Base-by-base conservation (phyloP, 768 basidiomycete species). In the Galerina sulciceps region DNA sequence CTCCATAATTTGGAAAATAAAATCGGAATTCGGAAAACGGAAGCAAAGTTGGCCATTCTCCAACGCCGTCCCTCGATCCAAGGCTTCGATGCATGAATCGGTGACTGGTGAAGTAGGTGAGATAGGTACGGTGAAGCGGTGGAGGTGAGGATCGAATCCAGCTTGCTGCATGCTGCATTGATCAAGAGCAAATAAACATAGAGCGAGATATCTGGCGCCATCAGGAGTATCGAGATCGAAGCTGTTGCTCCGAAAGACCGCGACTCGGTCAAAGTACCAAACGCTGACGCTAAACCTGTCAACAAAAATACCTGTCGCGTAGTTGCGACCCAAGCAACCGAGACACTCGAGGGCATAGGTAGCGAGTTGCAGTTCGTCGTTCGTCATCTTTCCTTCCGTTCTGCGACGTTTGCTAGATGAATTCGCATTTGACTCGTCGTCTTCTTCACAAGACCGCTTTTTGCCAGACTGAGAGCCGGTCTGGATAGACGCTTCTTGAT, bases 191-290 rank as follows among this genome's bases (percentile, higher is more conserved):
- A 62, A 70, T 14, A 65, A 42, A 9, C 65, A 52, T 13, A 71
- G 60, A 1, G 70, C 67, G 9, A 75, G 61, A 4, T 46, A 47
- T 6, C 60, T 20, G 14, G 61, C 59, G 1, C 62, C 43, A 9
- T 0, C 9, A 10, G 43, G 9, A 11, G 26, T 20, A 3, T 52
- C 22, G 38, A 71, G 64, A 46, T 70, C 36, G 56, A 72, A 74
- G 9, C 22, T 10, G 2, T n/a, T 36, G 9, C 65, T 54, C 17
- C 57, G 60, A 17, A 68, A 54, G 5, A 67, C 55, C n/a, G 68
- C 67, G 13, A 58, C 44, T 13, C 69, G 59, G 57, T 75, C 71
- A 40, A 58, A 69, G 52, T 73, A 75, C 65, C 66, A 70, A 5
- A 73, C 56, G 1, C 54, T 62, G 11, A 69, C 53, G 8, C 10